Evolutionary conservation across 208 protist genomes (phyloP), one percentile per base, ranked within the genome.

Genomic region (Trypanosoma vivax): DNA sequence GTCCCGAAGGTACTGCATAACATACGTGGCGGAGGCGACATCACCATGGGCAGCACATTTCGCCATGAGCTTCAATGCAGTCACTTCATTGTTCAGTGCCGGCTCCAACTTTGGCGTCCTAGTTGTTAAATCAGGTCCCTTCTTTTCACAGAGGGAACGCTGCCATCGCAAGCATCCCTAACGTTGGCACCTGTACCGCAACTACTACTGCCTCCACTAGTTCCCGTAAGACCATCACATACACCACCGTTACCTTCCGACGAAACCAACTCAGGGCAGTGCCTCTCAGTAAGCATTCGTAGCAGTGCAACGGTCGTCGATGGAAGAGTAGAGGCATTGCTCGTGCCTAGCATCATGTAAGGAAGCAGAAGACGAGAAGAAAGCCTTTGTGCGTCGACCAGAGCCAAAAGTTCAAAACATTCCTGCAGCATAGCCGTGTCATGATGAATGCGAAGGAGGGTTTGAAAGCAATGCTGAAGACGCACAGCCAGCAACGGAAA

Each of bases 401-500:
- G 50, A 25, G 48, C 50, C n/a, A 90, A 50, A 24, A 90, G 60
- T 19, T 61, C 47, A 33, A 93, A 81, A 45, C 79, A 80, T 43
- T 85, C 81, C 11, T 81, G 62, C n/a, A 88, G 65, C 51, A 77
- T 70, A 1, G 38, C 30, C 0, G 71, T 65, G 50, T 85, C 77
- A 55, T 85, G 58, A 59, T 93, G 81, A 21, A 93, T 56, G 5
- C 86, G 78, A 30, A 90, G 56, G 38, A 90, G 48, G 10, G 81
- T 88, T 50, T 89, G 79, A 55, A 93, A 88, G 54, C 79, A 88
- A 67, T 93, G 81, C 42, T 81, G 79, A 28, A 90, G 50, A 14
- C 82, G 81, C 7, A 93, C 57, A 0, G 60, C 60, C 11, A 93
- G 64, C 4, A 93, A 70, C 0, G 86, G 82, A 45, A 83, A 81